Evolutionary conservation across 1,284 basidiomycete species (phyloP).

Genomic region (Irpex lacteus): DNA sequence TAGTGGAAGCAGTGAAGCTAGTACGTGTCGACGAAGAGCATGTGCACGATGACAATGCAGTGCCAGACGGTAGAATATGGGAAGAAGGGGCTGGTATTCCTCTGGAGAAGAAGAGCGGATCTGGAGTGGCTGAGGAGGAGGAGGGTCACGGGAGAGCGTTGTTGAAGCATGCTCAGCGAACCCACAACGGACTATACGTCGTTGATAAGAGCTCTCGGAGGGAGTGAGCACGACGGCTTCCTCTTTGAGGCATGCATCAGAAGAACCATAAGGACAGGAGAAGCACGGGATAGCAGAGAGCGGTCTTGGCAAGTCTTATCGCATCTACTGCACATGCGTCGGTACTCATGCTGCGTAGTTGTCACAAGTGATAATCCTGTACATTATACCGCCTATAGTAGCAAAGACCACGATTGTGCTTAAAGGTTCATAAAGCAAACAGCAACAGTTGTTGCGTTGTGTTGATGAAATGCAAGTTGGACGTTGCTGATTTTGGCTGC

Average conservation of each 20-base stretch:
- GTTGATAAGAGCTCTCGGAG: slow-evolving; percentile 30
- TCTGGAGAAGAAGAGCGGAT: slow-evolving; percentile 15
- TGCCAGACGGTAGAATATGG: slow-evolving; percentile 48
- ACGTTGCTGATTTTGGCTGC: no score
- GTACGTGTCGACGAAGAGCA: slow-evolving; percentile 40
- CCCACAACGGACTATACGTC: slow-evolving; percentile 41
- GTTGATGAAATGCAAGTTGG: no score
- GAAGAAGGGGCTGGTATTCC: slow-evolving; percentile 36
- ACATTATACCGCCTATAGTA: neutral
- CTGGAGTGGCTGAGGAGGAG: slow-evolving; percentile 19
- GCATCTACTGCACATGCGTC: neutral
- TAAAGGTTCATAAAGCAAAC: neutral
- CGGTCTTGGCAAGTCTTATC: slow-evolving; percentile 1
- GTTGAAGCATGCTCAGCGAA: slow-evolving; percentile 48
- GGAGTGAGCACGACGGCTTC: neutral
- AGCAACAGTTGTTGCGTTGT: no score
- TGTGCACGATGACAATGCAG: slow-evolving; percentile 16
- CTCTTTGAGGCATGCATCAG: neutral
- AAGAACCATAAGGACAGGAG: neutral
- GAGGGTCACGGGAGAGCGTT: slow-evolving; percentile 39
- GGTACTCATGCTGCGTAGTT: neutral
- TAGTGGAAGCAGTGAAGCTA: slow-evolving; percentile 76
- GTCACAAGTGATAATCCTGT: neutral
- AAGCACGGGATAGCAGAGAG: neutral
- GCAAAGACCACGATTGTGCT: neutral